A percentile compares a stretch with the other conserved stretches of the same genome.
Evolutionary conservation across 495 filamentous ascomycete species (phyloP).

Genomic region (Elasticomyces elasticus): DNA sequence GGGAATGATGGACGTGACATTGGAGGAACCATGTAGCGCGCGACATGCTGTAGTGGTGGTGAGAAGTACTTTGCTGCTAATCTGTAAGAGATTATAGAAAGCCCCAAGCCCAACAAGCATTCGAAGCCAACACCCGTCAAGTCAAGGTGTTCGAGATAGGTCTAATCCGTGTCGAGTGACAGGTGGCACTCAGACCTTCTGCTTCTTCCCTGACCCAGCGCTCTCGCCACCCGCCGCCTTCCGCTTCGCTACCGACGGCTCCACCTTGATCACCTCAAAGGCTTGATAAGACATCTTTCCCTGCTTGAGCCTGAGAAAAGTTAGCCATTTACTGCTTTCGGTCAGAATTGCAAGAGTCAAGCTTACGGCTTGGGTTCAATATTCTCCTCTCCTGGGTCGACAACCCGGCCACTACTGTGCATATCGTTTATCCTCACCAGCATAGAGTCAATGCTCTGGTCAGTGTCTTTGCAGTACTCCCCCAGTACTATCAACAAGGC

Average conservation of each 20-base stretch:
- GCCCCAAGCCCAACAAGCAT: no score
- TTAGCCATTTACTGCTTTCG: background rate
- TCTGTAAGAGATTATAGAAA: no score
- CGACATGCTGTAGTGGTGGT: no score
- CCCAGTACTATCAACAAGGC: background rate
- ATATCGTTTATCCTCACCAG: background rate
- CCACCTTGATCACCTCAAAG: background rate
- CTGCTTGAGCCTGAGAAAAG: background rate
- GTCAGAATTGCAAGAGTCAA: background rate
- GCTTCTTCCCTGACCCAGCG: background rate
- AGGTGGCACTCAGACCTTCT: background rate
- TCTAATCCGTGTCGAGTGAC: no score
- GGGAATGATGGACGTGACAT: no score
- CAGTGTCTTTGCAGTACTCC: background rate
- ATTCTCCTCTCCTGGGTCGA: background rate
- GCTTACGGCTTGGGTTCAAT: background rate
- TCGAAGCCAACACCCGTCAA: no score
- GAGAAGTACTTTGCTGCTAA: no score
- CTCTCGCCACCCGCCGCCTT: background rate
- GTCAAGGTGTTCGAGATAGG: no score
- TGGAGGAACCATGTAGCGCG: no score
- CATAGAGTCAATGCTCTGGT: background rate
- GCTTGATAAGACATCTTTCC: background rate
- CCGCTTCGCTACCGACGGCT: background rate
- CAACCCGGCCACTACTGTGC: background rate